Conservation (phyloP, 2,329 filamentous ascomycete species). For the Colletotrichum costaricense region DNA sequence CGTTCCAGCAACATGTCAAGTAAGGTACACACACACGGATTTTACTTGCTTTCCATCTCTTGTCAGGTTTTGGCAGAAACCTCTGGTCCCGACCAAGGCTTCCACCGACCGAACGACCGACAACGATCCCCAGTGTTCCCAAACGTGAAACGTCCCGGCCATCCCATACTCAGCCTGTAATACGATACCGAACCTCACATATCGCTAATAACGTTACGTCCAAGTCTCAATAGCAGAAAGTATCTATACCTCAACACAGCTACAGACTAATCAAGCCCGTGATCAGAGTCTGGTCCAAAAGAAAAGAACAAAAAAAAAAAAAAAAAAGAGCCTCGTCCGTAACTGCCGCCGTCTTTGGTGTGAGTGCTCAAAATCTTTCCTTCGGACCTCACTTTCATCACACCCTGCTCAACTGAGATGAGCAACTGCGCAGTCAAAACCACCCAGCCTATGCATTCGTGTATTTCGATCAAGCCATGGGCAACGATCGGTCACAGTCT, state of each 20-base stretch:
- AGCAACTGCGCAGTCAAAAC: neutral
- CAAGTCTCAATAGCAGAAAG: constrained; percentile 4
- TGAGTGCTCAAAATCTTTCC: too few relatives aligned
- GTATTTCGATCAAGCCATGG: neutral
- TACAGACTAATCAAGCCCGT: too few relatives aligned
- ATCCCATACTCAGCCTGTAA: neutral
- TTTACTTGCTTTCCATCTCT: neutral
- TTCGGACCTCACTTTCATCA: neutral
- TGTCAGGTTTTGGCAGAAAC: neutral
- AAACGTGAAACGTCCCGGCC: constrained; percentile 20
- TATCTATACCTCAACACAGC: neutral
- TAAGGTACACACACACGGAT: neutral
- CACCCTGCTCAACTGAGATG: neutral
- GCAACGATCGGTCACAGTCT: neutral
- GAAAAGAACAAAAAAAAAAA: too few relatives aligned
- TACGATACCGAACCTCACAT: constrained; percentile 10
- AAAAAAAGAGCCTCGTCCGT: too few relatives aligned
- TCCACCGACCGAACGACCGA: constrained; percentile 5
- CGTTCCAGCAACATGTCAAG: neutral
- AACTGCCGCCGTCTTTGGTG: too few relatives aligned
- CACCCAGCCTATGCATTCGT: neutral
- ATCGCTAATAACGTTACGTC: constrained; percentile 17
- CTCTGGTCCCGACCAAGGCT: constrained; percentile 2
- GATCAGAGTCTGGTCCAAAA: too few relatives aligned
- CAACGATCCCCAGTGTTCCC: constrained; percentile 1